These are phyloP conservation scores for Phoma sp. DNA, from an alignment of 2,329 filamentous ascomycete species.

Conservation along the genomic window DNA sequence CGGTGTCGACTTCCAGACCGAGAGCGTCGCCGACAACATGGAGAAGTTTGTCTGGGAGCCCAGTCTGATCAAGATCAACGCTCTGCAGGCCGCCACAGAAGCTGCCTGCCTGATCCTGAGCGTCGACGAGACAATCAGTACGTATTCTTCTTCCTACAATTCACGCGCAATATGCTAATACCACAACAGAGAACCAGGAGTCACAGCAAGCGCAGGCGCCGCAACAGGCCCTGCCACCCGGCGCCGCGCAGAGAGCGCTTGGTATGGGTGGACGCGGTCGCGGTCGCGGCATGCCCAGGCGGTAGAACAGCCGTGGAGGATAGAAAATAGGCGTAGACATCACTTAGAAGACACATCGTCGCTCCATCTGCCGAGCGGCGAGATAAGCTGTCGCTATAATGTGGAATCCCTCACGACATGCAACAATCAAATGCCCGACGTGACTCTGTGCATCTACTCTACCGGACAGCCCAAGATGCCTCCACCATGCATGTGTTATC, in stretches of 20 bases:
- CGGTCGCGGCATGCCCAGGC: conserved; percentile 76
- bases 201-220: conserved; percentile 84
- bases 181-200: conserved; percentile 78
- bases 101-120: conserved; percentile 93
- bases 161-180: conserved; percentile 25
- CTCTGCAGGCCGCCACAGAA: conserved; percentile 93
- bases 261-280: conserved; percentile 70
- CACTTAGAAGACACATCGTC: conserved; percentile 28
- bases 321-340: conserved; percentile 23
- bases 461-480: no score
- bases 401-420: conserved; percentile 21
- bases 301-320: conserved; percentile 55
- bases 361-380: conserved; percentile 7
- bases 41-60: conserved; percentile 98
- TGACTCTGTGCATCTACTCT: background rate
- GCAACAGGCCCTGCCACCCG: conserved; percentile 64
- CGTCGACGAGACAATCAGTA: conserved; percentile 96
- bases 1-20: conserved; percentile 91
- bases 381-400: conserved; percentile 44
- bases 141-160: conserved; percentile 29
- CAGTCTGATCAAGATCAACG: conserved; percentile 93
- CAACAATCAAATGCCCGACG: background rate
- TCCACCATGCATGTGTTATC: no score
- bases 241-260: conserved; percentile 85
- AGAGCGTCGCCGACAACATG: conserved; percentile 94